These are phyloP conservation scores for Fusarium sp. DNA, from an alignment of 2,329 filamentous ascomycete genomes.

Conservation along the genomic window DNA sequence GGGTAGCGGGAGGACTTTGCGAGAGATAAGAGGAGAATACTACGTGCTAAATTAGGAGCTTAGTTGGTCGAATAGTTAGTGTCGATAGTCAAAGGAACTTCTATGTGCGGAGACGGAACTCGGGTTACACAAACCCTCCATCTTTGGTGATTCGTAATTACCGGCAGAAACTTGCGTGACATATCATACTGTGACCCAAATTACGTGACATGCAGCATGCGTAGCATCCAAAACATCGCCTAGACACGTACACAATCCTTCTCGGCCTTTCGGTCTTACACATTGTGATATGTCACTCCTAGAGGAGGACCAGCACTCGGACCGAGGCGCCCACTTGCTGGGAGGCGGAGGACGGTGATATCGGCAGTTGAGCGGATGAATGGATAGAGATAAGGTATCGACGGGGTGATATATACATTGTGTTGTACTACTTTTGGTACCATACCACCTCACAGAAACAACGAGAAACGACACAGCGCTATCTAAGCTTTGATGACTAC, in stretches of 20 bases:
- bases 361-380: too few species aligned
- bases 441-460: neutral
- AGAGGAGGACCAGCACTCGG: too few species aligned
- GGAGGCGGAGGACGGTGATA: too few species aligned
- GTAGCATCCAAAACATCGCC: neutral
- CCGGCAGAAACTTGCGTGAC: neutral
- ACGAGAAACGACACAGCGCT: neutral
- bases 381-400: neutral
- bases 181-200: neutral
- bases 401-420: neutral
- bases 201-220: neutral
- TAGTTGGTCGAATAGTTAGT: accelerated
- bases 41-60: neutral
- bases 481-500: accelerated
- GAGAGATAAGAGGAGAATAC: neutral
- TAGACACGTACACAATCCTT: neutral
- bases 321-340: neutral
- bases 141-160: neutral
- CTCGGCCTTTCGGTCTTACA: neutral
- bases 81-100: neutral
- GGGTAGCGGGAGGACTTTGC: neutral
- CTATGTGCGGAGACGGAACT: too few species aligned
- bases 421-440: too few species aligned
- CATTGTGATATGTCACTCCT: neutral
- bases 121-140: neutral